phyloP scores from a whole-genome alignment of 495 filamentous ascomycete species.

The Thozetella sp. region DNA sequence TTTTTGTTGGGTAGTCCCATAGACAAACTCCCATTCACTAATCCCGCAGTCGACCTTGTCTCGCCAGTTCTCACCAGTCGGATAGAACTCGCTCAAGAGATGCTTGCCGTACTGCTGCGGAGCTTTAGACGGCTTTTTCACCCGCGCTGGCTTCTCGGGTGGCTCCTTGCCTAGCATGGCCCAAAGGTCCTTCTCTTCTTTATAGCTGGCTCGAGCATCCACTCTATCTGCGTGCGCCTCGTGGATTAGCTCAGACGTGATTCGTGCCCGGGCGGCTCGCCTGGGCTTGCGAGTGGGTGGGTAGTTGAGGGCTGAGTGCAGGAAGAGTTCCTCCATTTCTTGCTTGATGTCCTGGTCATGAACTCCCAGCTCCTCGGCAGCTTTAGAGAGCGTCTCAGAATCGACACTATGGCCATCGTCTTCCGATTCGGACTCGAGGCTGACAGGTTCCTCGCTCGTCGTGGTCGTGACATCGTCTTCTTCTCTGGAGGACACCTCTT shows the following conservation, averaged over 20 bases:
- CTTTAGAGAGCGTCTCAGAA: conserved; percentile 5
- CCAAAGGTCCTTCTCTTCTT: conserved; percentile 63
- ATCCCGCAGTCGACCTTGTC: not conserved
- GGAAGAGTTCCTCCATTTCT: conserved; percentile 25
- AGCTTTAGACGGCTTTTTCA: conserved; percentile 71
- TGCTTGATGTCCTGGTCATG: conserved; percentile 15
- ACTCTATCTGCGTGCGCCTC: conserved; percentile 55
- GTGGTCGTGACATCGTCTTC: conserved; percentile 14
- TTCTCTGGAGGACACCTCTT: conserved; percentile 6
- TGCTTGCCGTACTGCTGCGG: conserved; percentile 30
- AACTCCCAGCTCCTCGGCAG: conserved; percentile 22
- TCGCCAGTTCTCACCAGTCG: conserved; percentile 1
- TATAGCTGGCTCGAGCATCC: conserved; percentile 50
- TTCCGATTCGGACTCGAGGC: conserved; percentile 10
- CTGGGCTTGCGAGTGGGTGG: conserved; percentile 10
- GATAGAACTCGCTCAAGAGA: conserved; percentile 2
- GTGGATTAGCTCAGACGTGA: conserved; percentile 31
- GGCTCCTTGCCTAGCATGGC: conserved; percentile 41
- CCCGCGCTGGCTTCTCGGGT: conserved; percentile 71
- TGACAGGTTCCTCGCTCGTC: not conserved
- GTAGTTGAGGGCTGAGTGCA: conserved; percentile 22
- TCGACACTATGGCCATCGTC: conserved; percentile 22
- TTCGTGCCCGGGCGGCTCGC: conserved; percentile 20
- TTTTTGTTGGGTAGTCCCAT: not conserved
- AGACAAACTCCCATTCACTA: conserved; percentile 5